phyloP scores from a whole-genome alignment of 1,139 yeast genomes.

The Kodamaea alishanica region DNA sequence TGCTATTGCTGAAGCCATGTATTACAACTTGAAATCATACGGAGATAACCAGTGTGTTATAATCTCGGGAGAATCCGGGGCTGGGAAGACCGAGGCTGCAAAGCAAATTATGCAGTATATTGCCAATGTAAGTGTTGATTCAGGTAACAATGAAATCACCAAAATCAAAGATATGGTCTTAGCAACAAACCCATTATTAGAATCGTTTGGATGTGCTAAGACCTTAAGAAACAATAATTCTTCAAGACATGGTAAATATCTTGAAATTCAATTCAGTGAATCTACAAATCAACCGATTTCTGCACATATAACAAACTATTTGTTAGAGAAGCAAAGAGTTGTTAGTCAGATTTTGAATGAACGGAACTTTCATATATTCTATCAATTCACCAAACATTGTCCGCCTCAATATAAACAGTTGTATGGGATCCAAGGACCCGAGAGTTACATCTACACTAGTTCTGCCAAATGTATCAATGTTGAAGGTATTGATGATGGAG shows the following conservation, averaged over 20 bases:
- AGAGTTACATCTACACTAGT: slow-evolving; percentile 84
- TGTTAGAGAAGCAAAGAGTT: slow-evolving; percentile 92
- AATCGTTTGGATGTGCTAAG: slow-evolving; percentile 98
- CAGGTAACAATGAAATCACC: slow-evolving; percentile 48
- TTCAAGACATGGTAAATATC: slow-evolving; percentile 94
- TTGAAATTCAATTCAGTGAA: slow-evolving; percentile 83
- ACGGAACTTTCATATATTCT: slow-evolving; percentile 95
- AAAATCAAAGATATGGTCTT: slow-evolving; percentile 95
- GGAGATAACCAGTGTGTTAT: slow-evolving; percentile 96
- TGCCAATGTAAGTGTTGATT: slow-evolving; percentile 66
- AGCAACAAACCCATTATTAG: slow-evolving; percentile 94
- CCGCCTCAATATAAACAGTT: slow-evolving; percentile 77
- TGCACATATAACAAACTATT: slow-evolving; percentile 92
- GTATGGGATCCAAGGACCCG: slow-evolving; percentile 91
- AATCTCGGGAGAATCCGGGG: slow-evolving; percentile 98
- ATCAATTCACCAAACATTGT: slow-evolving; percentile 92
- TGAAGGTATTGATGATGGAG: slow-evolving; percentile 77
- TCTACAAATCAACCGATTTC: slow-evolving; percentile 80
- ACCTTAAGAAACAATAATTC: slow-evolving; percentile 94
- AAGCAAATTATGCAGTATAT: slow-evolving; percentile 98
- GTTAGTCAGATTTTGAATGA: slow-evolving; percentile 90
- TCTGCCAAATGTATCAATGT: slow-evolving; percentile 84
- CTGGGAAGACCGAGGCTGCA: slow-evolving; percentile 99
- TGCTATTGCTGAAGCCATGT: slow-evolving; percentile 97
- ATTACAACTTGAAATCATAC: slow-evolving; percentile 90